phyloP scores from a whole-genome alignment of 495 filamentous ascomycete genomes.

The Xanthoparmelia taractica region DNA sequence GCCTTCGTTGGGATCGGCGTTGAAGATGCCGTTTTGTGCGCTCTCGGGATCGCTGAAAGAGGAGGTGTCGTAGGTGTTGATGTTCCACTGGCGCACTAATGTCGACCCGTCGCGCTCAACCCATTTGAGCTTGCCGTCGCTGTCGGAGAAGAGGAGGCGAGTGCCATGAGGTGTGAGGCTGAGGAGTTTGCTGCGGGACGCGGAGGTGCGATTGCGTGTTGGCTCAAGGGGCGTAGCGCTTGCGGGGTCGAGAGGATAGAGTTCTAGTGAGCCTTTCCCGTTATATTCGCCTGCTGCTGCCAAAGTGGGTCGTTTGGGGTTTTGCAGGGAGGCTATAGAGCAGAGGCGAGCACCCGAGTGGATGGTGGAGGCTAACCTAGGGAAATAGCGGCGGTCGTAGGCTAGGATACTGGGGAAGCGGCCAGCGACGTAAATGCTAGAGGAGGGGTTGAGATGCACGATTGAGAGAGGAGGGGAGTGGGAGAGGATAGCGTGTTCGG shows the following conservation, averaged over 20 bases:
- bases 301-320: constrained; percentile 51
- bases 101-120: constrained; percentile 79
- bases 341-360: constrained; percentile 79
- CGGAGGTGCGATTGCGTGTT: constrained; percentile 75
- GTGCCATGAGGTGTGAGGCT: constrained; percentile 80
- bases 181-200: constrained; percentile 71
- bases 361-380: constrained; percentile 65
- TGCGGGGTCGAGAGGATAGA: constrained; percentile 52
- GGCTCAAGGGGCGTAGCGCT: constrained; percentile 7
- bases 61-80: constrained; percentile 36
- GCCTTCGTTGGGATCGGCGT: constrained; percentile 38
- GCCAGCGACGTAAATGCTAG: constrained; percentile 73
- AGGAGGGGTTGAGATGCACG: constrained; percentile 38
- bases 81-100: constrained; percentile 68
- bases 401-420: constrained; percentile 84
- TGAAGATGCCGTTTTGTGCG: constrained; percentile 15
- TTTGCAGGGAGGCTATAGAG: constrained; percentile 63
- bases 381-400: constrained; percentile 84
- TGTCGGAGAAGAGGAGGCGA: constrained; percentile 75
- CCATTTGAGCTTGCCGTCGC: constrained; percentile 82
- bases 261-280: constrained; percentile 78
- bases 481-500: constrained; percentile 61
- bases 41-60: constrained; percentile 1
- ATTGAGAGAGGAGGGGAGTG: constrained; percentile 79
- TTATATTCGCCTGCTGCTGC: constrained; percentile 93